Evolutionary conservation across 2,329 filamentous ascomycete genomes (phyloP).

Genomic region (Aspergillus transmontanensis): DNA sequence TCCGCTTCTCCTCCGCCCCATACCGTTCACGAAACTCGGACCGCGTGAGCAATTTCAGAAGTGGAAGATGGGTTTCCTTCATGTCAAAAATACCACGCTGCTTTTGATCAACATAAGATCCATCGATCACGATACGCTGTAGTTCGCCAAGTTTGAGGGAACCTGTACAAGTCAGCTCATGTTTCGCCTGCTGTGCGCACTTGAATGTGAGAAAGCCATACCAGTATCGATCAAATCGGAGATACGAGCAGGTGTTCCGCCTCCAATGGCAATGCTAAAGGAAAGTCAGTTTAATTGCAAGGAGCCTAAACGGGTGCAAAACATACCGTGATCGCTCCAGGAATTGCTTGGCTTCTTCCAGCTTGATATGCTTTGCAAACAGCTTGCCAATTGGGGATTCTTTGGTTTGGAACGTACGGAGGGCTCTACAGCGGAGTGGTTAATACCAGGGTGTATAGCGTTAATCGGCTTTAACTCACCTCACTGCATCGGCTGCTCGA

Average conservation of each 20-base stretch:
- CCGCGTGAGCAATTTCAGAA: conserved; percentile 73
- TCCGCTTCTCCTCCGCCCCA: conserved; percentile 55
- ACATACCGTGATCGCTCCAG: conserved; percentile 63
- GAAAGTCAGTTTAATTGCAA: conserved; percentile 7
- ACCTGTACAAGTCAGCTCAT: conserved; percentile 47
- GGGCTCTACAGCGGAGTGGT: conserved; percentile 53
- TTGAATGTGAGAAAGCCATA: conserved; percentile 41
- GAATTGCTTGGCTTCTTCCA: conserved; percentile 80
- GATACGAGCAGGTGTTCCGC: conserved; percentile 84
- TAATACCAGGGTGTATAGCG: background rate
- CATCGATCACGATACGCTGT: conserved; percentile 82
- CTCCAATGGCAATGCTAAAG: conserved; percentile 75
- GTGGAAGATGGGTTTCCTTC: conserved; percentile 83
- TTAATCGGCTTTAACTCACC: conserved; percentile 48
- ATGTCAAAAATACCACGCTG: conserved; percentile 93
- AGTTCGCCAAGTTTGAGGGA: conserved; percentile 71
- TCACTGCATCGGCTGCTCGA: conserved; percentile 80
- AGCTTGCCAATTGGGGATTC: conserved; percentile 81
- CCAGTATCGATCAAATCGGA: conserved; percentile 81
- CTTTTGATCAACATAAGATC: conserved; percentile 91
- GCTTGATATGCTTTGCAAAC: conserved; percentile 97
- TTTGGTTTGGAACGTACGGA: conserved; percentile 79
- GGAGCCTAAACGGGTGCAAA: background rate
- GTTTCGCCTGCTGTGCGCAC: background rate
- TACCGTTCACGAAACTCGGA: conserved; percentile 73